Conservation (phyloP, 164 flowering plant species). For the Stephania japonica region DNA sequence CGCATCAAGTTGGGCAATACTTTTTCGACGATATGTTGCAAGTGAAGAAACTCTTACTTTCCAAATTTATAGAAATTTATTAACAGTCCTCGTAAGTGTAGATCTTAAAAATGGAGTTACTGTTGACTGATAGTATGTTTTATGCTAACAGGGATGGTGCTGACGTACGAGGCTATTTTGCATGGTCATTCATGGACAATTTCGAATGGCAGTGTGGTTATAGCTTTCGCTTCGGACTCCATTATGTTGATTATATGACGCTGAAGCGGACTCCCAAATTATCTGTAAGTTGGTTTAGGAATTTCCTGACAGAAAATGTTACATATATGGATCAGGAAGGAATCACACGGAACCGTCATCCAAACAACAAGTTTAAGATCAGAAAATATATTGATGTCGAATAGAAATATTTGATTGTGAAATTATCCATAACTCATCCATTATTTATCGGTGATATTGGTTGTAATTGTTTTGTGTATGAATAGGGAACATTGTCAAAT, state of each 20-base stretch:
- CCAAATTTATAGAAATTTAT: too few species aligned
- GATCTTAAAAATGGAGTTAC: too few species aligned
- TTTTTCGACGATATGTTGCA: too few species aligned
- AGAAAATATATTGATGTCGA: not conserved
- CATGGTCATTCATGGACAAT: constrained; percentile 56
- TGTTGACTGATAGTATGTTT: not conserved
- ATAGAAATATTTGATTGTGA: not conserved
- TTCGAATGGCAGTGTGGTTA: constrained; percentile 57
- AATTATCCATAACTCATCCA: not conserved
- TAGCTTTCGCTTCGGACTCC: constrained; percentile 36
- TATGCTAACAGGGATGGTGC: constrained; percentile 41
- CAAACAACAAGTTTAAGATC: not conserved
- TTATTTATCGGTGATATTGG: too few species aligned
- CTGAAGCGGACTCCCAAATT: constrained; percentile 42
- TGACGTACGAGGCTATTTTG: constrained; percentile 54
- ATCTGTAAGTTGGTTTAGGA: constrained; percentile 48
- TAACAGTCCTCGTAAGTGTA: too few species aligned
- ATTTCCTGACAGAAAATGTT: constrained; percentile 23
- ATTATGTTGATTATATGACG: constrained; percentile 38
- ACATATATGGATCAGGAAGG: not conserved
- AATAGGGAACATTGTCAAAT: not conserved
- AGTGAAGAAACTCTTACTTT: too few species aligned
- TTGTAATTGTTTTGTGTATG: too few species aligned
- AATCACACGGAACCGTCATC: not conserved
- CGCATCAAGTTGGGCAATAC: not conserved